Percentiles rank a stretch among this genome's conserved stretches.
These are phyloP conservation scores for Gautieria morchelliformis DNA, from an alignment of 768 basidiomycete species.

Conservation along the genomic window DNA sequence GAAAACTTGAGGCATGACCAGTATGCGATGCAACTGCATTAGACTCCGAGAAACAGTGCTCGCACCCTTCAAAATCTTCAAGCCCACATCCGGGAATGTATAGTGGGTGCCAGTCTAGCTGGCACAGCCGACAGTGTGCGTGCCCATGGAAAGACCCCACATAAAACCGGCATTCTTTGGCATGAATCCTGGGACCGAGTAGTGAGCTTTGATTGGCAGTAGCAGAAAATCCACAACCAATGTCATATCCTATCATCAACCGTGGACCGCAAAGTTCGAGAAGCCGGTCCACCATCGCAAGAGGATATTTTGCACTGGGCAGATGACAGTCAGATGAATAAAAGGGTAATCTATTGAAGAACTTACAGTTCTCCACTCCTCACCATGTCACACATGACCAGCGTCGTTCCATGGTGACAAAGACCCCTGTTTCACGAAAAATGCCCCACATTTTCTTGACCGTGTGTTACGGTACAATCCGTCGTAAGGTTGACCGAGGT, in stretches of 20 bases:
- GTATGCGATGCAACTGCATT: slow-evolving; percentile 17
- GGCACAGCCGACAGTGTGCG: slow-evolving; percentile 17
- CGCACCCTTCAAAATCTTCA: slow-evolving; percentile 12
- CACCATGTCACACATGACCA: slow-evolving; percentile 25
- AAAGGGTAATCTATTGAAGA: background rate
- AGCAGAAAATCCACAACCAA: slow-evolving; percentile 15
- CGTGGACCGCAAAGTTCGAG: slow-evolving; percentile 7
- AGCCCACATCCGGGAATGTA: slow-evolving; percentile 11
- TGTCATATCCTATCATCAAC: slow-evolving; percentile 15
- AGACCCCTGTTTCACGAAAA: slow-evolving; percentile 30
- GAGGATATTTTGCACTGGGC: slow-evolving; percentile 18
- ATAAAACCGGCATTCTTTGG: slow-evolving; percentile 3
- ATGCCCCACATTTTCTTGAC: slow-evolving; percentile 24
- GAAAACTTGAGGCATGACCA: slow-evolving; percentile 16
- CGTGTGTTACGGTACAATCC: no score
- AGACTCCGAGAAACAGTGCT: slow-evolving; percentile 17
- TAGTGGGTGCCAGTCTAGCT: slow-evolving; percentile 15
- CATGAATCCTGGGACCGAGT: slow-evolving; percentile 8
- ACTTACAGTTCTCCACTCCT: slow-evolving; percentile 29
- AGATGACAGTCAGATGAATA: background rate
- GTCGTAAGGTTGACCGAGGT: no score
- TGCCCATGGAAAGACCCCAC: slow-evolving; percentile 18
- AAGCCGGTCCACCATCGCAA: slow-evolving; percentile 10
- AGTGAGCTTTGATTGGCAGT: slow-evolving; percentile 10
- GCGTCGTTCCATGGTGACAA: slow-evolving; percentile 26